Base-by-base conservation (phyloP, 1,284 basidiomycete species). In the Microbotryum violaceum region DNA sequence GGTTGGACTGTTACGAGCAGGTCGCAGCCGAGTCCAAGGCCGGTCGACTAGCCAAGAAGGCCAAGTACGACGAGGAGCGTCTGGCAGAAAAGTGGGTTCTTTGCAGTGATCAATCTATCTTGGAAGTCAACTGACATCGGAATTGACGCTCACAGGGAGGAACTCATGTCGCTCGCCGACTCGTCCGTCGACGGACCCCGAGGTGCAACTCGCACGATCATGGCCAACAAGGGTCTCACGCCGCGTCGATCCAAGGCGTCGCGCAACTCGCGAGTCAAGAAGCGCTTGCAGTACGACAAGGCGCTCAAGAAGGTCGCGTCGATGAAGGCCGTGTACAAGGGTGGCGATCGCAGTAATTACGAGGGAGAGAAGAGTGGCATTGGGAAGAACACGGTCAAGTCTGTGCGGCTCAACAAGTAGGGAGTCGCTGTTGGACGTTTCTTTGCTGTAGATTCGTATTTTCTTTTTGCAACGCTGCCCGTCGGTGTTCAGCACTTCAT, bases 201-300 rank as follows among this genome's bases (percentile, higher is more conserved):
- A 42, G 83, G 85, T 4, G 82, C 93, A 65, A 91, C 90, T 4
- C 85, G 90, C 18, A 85, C 89, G 8, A 97, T 97, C 71, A 81
- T 94, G 71, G 85, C 87, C 74, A 97, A 97, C 81, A 88, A 86
- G 72, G 92, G 93, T 61, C 83, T 97, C 64, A 96, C 91, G 20
- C 91, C 92, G 2, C 70, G 82, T 68, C 84, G 92, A 57, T 79
- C 86, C 55, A 96, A 96, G 78, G 73, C 77, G 58, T 88, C 90
- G 47, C 88, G 91, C 69, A 97, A 97, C 77, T 91, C 92, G 37
- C 85, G 92, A 70, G 91, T 97, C 77, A 97, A 96, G 83, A 97
- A 97, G 77, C 83, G 89, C 54, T 81, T 87, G 75, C 86, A 84
- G 72, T 97, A 86, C 80, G 91, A 92, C 73, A 87, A 94, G 78